phyloP scores from a whole-genome alignment of 2,329 filamentous ascomycete genomes.

The Talaromyces sp. region DNA sequence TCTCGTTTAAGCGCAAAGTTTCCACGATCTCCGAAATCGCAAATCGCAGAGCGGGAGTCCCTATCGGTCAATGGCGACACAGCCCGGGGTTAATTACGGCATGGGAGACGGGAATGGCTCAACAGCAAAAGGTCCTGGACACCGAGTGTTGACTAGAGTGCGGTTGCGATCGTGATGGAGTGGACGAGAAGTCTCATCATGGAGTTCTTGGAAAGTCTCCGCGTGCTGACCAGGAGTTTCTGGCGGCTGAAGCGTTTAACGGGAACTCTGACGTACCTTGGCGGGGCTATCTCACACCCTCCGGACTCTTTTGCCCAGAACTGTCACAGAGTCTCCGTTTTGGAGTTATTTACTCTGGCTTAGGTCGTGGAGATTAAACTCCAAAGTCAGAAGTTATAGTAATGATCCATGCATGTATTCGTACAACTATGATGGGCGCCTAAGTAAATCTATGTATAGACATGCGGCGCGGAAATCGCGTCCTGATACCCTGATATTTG shows the following conservation, averaged over 20 bases:
- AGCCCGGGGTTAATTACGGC: not conserved
- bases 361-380: not conserved
- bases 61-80: not conserved
- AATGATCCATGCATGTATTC: not conserved
- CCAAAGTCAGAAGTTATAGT: not conserved
- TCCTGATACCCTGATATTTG: not conserved
- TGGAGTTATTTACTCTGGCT: not conserved
- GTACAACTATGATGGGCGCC: not conserved
- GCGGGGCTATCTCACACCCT: conserved; percentile 7
- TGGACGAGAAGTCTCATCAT: not conserved
- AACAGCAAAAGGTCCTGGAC: not conserved
- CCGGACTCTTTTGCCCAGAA: not conserved
- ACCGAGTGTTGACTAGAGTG: not conserved
- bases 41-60: not conserved
- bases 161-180: not conserved
- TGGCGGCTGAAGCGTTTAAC: not conserved
- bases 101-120: not conserved
- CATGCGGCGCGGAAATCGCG: not conserved
- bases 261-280: conserved; percentile 12
- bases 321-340: not conserved
- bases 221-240: not conserved
- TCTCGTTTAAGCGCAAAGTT: not conserved
- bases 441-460: not conserved
- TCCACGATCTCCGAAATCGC: not conserved
- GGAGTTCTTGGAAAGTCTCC: not conserved